Conservation (phyloP, 257 asterid genomes). For the Primulina tabacum region DNA sequence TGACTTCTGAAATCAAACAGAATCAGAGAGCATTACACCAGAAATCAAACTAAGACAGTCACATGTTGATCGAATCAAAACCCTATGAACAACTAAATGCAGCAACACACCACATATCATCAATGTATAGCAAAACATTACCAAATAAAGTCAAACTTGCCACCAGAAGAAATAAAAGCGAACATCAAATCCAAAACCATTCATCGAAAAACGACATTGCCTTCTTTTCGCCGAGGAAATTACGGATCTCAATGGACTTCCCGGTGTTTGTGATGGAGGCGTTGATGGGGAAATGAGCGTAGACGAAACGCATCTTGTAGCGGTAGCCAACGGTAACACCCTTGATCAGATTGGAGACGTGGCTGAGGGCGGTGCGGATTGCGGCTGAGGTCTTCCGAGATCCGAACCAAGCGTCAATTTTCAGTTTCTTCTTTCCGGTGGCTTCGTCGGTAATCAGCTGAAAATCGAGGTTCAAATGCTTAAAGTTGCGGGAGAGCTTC, state of each 20-base stretch:
- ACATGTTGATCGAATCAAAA: neutral
- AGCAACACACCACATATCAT: neutral
- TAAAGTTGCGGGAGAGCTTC: constrained; percentile 55
- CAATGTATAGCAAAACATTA: too few species aligned
- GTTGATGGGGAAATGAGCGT: constrained; percentile 82
- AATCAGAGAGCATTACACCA: neutral
- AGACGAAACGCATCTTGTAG: constrained; percentile 86
- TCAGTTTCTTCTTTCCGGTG: constrained; percentile 68
- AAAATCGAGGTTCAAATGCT: constrained; percentile 77
- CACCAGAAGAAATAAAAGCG: neutral
- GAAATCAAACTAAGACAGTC: too few species aligned
- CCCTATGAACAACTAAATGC: neutral
- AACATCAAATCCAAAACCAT: neutral
- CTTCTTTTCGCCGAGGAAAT: constrained; percentile 88
- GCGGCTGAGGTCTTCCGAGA: constrained; percentile 78
- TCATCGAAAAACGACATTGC: constrained; percentile 18
- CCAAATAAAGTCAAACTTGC: neutral
- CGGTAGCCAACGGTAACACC: constrained; percentile 82
- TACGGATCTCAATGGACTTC: constrained; percentile 72
- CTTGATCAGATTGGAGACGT: constrained; percentile 61
- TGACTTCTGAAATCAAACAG: too few species aligned
- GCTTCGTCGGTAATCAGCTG: constrained; percentile 63
- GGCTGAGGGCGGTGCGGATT: constrained; percentile 81
- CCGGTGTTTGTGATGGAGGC: constrained; percentile 55
- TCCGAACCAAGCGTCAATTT: constrained; percentile 83